These are phyloP conservation scores for Geotrichum macrosporum DNA, from an alignment of 1,139 yeast genomes.

Conservation along the genomic window DNA sequence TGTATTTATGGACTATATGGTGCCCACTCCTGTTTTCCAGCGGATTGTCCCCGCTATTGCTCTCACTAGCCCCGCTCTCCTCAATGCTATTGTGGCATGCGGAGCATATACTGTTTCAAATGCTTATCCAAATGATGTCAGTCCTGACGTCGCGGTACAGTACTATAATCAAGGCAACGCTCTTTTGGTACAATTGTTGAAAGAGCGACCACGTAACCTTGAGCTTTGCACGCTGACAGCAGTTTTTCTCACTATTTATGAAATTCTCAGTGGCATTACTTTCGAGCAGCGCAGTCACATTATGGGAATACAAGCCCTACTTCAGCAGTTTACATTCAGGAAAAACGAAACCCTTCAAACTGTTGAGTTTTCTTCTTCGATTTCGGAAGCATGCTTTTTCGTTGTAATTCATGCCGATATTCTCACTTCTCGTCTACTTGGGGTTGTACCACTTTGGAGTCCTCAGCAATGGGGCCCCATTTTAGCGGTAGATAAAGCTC, in stretches of 20 bases:
- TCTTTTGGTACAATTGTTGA: conserved; percentile 5
- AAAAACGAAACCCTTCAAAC: conserved; percentile 4
- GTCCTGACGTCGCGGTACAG: conserved; percentile 5
- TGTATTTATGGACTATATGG: conserved; percentile 18
- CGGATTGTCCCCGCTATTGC: conserved; percentile 19
- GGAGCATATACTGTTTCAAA: conserved; percentile 16
- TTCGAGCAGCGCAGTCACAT: conserved; percentile 14
- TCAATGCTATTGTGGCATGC: conserved; percentile 20
- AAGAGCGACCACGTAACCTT: conserved; percentile 14
- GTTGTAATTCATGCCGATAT: conserved; percentile 14
- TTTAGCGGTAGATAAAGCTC: conserved; percentile 2
- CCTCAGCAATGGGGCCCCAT: conserved; percentile 18
- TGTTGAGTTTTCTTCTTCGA: conserved; percentile 12
- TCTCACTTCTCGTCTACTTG: conserved; percentile 11
- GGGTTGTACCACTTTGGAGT: conserved; percentile 14
- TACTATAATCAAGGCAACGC: conserved; percentile 16
- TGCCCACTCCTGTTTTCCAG: conserved; percentile 19
- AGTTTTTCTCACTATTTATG: conserved; percentile 12
- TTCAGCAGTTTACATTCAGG: conserved; percentile 14
- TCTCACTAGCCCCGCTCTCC: conserved; percentile 17
- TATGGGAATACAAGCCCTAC: conserved; percentile 11
- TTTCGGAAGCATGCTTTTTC: conserved; percentile 19
- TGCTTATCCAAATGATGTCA: conserved; percentile 14
- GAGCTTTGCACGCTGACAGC: conserved; percentile 18
- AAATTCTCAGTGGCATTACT: conserved; percentile 11